These are phyloP conservation scores for Microbotryum violaceum DNA, from an alignment of 1,284 basidiomycete species.

Conservation along the genomic window DNA sequence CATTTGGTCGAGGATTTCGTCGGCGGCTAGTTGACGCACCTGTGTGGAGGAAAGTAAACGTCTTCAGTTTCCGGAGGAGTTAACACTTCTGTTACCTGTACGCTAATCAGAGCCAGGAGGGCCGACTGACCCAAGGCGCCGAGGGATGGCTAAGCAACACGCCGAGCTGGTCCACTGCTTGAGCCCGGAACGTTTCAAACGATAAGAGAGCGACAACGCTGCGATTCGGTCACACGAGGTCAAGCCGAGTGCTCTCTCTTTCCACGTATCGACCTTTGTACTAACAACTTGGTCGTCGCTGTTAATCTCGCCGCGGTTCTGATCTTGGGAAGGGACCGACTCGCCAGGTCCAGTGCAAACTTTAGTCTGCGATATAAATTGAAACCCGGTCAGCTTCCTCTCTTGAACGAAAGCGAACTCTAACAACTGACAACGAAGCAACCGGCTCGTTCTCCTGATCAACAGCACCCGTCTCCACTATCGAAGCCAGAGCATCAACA, in stretches of 20 bases:
- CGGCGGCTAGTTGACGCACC: too few relatives aligned
- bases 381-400: slow-evolving; percentile 22
- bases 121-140: slow-evolving; percentile 54
- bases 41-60: too few relatives aligned
- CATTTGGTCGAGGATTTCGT: too few relatives aligned
- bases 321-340: slow-evolving; percentile 55
- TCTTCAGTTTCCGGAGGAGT: too few relatives aligned
- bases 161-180: slow-evolving; percentile 49
- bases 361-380: slow-evolving; percentile 40
- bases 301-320: slow-evolving; percentile 71
- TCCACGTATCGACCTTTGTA: slow-evolving; percentile 4
- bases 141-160: slow-evolving; percentile 66
- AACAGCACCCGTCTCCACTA: slow-evolving; percentile 12
- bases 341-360: slow-evolving; percentile 50
- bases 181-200: slow-evolving; percentile 47
- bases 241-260: neutral
- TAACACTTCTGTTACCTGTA: too few relatives aligned
- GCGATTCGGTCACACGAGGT: slow-evolving; percentile 1
- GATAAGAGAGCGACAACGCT: slow-evolving; percentile 60
- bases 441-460: slow-evolving; percentile 2
- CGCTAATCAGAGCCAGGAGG: slow-evolving; percentile 6
- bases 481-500: slow-evolving; percentile 3
- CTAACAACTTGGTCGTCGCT: slow-evolving; percentile 71
- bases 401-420: slow-evolving; percentile 26
- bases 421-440: slow-evolving; percentile 19